These are phyloP conservation scores for Penicillium bialowiezense DNA, from an alignment of 495 filamentous ascomycete species.

Conservation along the genomic window DNA sequence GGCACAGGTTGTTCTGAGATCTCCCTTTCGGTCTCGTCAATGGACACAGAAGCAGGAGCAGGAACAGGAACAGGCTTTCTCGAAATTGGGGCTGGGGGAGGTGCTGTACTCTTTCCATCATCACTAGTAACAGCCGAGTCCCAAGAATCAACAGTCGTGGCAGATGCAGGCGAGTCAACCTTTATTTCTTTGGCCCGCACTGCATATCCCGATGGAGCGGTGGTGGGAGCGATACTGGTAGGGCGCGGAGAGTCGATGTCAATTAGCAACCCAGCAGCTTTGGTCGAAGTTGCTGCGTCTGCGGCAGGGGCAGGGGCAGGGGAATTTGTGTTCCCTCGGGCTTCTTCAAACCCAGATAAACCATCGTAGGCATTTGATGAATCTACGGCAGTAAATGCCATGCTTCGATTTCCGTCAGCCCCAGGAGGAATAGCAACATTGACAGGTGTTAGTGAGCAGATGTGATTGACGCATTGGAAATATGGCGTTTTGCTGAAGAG, in stretches of 20 bases:
- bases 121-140: constrained; percentile 8
- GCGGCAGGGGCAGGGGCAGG: background rate
- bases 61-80: constrained; percentile 2
- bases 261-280: constrained; percentile 22
- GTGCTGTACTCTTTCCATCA: constrained; percentile 10
- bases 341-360: background rate
- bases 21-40: background rate
- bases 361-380: background rate
- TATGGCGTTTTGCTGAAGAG: constrained; percentile 46
- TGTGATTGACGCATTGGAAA: constrained; percentile 49
- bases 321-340: background rate
- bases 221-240: background rate
- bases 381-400: background rate
- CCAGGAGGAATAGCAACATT: constrained; percentile 3
- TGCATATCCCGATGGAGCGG: background rate
- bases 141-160: constrained; percentile 16
- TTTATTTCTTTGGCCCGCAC: constrained; percentile 1
- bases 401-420: background rate
- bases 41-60: constrained; percentile 5
- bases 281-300: background rate
- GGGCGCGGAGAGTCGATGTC: constrained; percentile 28
- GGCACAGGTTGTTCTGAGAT: background rate
- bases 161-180: constrained; percentile 4
- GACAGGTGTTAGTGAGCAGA: constrained; percentile 40
- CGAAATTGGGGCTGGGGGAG: background rate